Conservation (phyloP, 169 alveolate species). For the Eimeria nieschulzi region DNA sequence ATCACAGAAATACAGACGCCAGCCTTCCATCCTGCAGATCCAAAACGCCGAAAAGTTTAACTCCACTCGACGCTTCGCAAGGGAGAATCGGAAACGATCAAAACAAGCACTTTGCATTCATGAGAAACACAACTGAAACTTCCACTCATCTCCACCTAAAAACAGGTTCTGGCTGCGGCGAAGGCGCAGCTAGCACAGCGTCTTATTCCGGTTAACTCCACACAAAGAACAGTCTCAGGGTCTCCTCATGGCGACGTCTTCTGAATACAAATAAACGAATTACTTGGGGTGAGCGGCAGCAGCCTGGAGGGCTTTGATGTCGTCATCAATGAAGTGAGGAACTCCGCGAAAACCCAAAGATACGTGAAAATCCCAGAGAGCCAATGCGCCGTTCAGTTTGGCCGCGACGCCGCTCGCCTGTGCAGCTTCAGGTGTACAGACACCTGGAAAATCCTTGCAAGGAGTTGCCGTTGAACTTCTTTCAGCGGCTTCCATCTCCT, state of each 20-base stretch:
- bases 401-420: background rate
- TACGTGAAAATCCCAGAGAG: background rate
- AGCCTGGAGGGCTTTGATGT: background rate
- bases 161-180: no score
- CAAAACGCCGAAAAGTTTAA: no score
- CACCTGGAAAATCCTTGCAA: no score
- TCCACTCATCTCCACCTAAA: no score
- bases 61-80: no score
- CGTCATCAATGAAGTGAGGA: background rate
- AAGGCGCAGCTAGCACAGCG: background rate
- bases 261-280: no score
- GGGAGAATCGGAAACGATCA: no score
- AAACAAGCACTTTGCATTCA: no score
- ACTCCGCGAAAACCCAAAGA: background rate
- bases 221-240: background rate
- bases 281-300: background rate
- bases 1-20: slow-evolving; percentile 8
- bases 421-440: no score
- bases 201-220: background rate
- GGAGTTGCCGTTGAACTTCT: no score
- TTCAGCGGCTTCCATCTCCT: no score
- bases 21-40: background rate
- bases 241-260: background rate
- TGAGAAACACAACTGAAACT: no score
- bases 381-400: background rate